These are phyloP conservation scores for Diaporthe australafricana DNA, from an alignment of 2,329 filamentous ascomycete genomes.

Conservation along the genomic window DNA sequence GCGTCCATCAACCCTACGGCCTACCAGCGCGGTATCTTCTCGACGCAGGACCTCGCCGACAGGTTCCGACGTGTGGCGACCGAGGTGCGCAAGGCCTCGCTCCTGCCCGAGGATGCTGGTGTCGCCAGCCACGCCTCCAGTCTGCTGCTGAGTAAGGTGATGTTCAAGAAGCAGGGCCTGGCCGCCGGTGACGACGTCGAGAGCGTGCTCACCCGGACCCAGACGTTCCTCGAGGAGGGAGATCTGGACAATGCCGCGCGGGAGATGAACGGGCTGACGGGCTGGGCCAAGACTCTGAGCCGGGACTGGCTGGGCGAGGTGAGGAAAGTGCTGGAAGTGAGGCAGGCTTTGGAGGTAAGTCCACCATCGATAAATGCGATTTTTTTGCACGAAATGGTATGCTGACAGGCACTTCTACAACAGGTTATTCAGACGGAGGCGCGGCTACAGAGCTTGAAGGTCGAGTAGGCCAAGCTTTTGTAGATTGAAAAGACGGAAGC, in stretches of 20 bases:
- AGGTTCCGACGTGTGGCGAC: constrained; percentile 92
- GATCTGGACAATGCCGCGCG: constrained; percentile 90
- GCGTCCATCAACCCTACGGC: constrained; percentile 94
- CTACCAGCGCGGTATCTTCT: constrained; percentile 92
- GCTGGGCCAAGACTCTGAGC: constrained; percentile 96
- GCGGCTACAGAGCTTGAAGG: constrained; percentile 85
- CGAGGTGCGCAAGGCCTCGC: constrained; percentile 93
- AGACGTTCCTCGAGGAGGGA: constrained; percentile 91
- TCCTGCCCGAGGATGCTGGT: constrained; percentile 93
- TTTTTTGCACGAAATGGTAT: constrained; percentile 5
- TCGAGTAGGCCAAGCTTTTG: constrained; percentile 68
- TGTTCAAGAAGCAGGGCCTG: constrained; percentile 94
- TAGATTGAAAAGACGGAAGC: background rate
- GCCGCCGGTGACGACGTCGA: constrained; percentile 91
- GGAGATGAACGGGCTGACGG: constrained; percentile 92
- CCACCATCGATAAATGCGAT: constrained; percentile 13
- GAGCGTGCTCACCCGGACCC: constrained; percentile 89
- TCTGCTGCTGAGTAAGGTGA: constrained; percentile 88
- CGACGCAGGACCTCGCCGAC: constrained; percentile 87
- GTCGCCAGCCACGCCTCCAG: constrained; percentile 94
- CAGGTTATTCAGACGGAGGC: constrained; percentile 92
- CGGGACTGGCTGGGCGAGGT: constrained; percentile 94
- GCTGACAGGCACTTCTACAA: constrained; percentile 41
- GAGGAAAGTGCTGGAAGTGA: constrained; percentile 91
- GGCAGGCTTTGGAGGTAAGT: constrained; percentile 94